phyloP scores from a whole-genome alignment of 2,329 filamentous ascomycete genomes.

The Colletotrichum viniferum region DNA sequence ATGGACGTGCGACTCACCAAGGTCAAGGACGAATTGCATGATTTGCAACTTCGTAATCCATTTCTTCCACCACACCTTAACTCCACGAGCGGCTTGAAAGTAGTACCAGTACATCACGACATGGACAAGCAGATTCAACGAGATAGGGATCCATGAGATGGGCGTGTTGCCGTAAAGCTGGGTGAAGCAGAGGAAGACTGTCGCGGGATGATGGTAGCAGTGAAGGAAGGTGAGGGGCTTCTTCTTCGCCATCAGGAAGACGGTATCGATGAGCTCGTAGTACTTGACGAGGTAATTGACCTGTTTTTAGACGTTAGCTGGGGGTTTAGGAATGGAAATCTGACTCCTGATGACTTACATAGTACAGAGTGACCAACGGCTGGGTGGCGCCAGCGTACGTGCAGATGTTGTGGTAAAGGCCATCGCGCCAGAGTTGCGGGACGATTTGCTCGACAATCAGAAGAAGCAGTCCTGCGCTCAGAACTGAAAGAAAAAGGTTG shows the following conservation, averaged over 20 bases:
- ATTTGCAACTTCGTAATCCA: conserved; percentile 93
- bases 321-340: rapidly evolving
- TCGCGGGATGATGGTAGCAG: conserved; percentile 91
- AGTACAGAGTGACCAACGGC: conserved; percentile 83
- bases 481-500: conserved; percentile 82
- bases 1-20: conserved; percentile 62
- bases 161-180: conserved; percentile 83
- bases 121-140: conserved; percentile 82
- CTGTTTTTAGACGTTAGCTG: conserved; percentile 52
- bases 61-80: conserved; percentile 94
- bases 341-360: conserved; percentile 60
- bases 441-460: conserved; percentile 84
- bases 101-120: conserved; percentile 99
- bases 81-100: conserved; percentile 87
- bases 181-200: conserved; percentile 87
- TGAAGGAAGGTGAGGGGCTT: conserved; percentile 93
- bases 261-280: conserved; percentile 83
- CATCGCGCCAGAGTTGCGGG: conserved; percentile 73
- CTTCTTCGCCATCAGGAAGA: conserved; percentile 93
- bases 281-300: conserved; percentile 93
- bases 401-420: conserved; percentile 83
- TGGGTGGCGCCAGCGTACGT: conserved; percentile 78
- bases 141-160: conserved; percentile 86
- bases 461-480: conserved; percentile 73
- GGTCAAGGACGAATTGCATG: conserved; percentile 85